Evolutionary conservation across 1,139 yeast genomes (phyloP).

Genomic region (Scheffersomyces insectosa): DNA sequence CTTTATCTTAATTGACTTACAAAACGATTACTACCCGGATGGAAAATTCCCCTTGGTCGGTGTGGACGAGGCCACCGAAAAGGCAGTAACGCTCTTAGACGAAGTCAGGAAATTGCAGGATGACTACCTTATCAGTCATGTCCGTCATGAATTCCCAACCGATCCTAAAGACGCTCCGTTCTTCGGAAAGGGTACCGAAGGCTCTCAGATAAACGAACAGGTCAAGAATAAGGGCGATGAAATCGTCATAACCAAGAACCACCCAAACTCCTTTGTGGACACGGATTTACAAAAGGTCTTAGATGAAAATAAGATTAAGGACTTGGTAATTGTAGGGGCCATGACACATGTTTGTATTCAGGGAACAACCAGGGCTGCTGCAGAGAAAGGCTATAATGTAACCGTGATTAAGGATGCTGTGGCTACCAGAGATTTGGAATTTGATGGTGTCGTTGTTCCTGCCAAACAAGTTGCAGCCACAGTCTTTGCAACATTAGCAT

Average conservation of each 20-base stretch:
- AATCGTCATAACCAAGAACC: slow-evolving; percentile 4
- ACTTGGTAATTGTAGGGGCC: slow-evolving; percentile 6
- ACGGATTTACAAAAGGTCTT: slow-evolving; percentile 4
- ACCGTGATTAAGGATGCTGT: slow-evolving; percentile 7
- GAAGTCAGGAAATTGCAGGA: not conserved
- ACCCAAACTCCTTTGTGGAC: slow-evolving; percentile 4
- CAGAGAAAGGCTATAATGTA: slow-evolving; percentile 6
- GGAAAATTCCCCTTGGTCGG: slow-evolving; percentile 6
- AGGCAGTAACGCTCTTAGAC: not conserved
- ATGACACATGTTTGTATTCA: slow-evolving; percentile 8
- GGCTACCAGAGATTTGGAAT: slow-evolving; percentile 6
- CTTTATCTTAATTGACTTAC: slow-evolving; percentile 7
- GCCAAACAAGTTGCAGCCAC: slow-evolving; percentile 6
- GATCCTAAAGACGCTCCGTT: slow-evolving; percentile 8
- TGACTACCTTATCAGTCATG: slow-evolving; percentile 4
- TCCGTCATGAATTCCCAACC: slow-evolving; percentile 7
- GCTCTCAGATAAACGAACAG: slow-evolving; percentile 5
- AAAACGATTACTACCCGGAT: slow-evolving; percentile 6
- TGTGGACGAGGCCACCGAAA: slow-evolving; percentile 4
- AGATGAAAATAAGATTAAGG: slow-evolving; percentile 3
- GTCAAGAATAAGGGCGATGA: slow-evolving; percentile 2
- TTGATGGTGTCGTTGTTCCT: slow-evolving; percentile 4
- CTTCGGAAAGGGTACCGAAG: slow-evolving; percentile 7
- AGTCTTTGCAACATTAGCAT: slow-evolving; percentile 6
- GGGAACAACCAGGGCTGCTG: slow-evolving; percentile 6